Percentiles rank a stretch among this genome's conserved stretches.
Evolutionary conservation across 345 rosid species (phyloP).

Genomic region (Eucalyptus regnans): DNA sequence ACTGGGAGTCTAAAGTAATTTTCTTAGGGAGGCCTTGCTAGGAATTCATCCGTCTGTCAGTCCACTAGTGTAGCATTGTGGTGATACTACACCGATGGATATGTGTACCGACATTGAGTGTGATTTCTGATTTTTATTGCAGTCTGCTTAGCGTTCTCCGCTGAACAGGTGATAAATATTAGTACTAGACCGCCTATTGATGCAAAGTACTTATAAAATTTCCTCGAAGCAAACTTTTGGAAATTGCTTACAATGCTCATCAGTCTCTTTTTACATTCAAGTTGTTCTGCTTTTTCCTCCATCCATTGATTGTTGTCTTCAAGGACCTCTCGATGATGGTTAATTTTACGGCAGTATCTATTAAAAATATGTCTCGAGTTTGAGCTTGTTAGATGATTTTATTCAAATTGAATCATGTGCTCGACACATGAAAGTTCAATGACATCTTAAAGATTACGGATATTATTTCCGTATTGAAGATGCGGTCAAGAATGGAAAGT

Average conservation of each 20-base stretch:
- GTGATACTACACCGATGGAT: background rate
- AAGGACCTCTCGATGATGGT: background rate
- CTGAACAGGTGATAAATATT: background rate
- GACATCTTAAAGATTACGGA: background rate
- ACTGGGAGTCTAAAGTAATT: background rate
- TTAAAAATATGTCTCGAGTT: background rate
- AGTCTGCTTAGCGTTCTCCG: background rate
- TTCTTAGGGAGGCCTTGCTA: background rate
- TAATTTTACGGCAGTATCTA: too few species aligned
- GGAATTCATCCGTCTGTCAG: background rate
- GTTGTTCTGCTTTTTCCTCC: background rate
- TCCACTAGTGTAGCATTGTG: background rate
- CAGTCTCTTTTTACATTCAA: background rate
- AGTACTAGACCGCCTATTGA: background rate
- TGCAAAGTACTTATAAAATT: background rate
- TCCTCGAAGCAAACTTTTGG: background rate
- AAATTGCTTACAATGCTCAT: background rate
- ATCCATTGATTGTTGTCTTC: background rate
- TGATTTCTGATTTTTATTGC: background rate
- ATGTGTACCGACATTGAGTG: background rate
- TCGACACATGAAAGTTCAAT: background rate
- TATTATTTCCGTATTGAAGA: background rate
- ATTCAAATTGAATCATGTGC: background rate
- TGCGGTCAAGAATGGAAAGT: background rate
- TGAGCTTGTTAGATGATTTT: fast-evolving